phyloP scores from a whole-genome alignment of 176 grass and related monocot genomes.

The Lolium perenne region DNA sequence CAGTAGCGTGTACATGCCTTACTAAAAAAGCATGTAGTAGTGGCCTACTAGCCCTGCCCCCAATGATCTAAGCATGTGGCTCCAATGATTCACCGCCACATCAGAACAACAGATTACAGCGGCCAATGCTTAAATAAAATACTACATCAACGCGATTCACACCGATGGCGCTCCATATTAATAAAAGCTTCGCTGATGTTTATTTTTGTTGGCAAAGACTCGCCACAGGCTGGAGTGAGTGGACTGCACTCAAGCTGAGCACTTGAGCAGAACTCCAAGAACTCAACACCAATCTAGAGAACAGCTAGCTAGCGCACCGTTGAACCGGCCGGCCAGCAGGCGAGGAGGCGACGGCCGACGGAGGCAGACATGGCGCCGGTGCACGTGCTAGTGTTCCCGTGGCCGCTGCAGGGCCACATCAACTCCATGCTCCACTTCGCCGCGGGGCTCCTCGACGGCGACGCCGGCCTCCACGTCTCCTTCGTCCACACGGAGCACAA shows the following conservation, averaged over 20 bases:
- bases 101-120: too few species aligned
- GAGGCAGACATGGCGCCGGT: not conserved
- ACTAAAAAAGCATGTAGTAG: not conserved
- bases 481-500: not conserved
- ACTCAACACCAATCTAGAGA: not conserved
- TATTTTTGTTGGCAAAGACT: not conserved
- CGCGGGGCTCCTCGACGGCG: not conserved
- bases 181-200: not conserved
- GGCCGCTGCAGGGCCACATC: not conserved
- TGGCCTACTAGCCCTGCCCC: not conserved
- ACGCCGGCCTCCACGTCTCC: not conserved
- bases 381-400: not conserved
- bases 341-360: not conserved
- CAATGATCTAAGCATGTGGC: not conserved
- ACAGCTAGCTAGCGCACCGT: too few species aligned
- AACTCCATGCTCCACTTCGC: conserved; percentile 3
- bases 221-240: not conserved
- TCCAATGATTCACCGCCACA: not conserved
- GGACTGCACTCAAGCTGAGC: not conserved
- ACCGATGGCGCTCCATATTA: not conserved
- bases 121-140: too few species aligned
- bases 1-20: not conserved
- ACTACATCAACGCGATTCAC: not conserved
- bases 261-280: not conserved
- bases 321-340: not conserved